These are phyloP conservation scores for Arabidopsis arenosa DNA, from an alignment of 345 rosid genomes.

Conservation along the genomic window DNA sequence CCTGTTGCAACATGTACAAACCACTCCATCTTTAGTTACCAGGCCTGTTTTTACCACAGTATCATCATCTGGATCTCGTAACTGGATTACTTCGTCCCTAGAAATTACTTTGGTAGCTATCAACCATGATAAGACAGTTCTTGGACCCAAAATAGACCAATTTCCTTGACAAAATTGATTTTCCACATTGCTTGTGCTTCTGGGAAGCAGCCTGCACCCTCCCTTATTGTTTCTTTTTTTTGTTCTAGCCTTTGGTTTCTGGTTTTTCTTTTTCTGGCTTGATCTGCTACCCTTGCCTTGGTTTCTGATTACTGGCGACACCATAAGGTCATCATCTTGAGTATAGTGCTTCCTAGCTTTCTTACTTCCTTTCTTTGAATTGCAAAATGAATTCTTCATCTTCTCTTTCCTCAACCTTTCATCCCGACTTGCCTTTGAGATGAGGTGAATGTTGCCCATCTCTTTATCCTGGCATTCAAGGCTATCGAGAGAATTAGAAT, in stretches of 20 bases:
- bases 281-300: conserved; percentile 54
- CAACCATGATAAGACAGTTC: conserved; percentile 87
- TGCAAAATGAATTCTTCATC: conserved; percentile 39
- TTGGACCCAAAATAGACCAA: conserved; percentile 57
- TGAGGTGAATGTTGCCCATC: conserved; percentile 38
- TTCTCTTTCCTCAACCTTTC: conserved; percentile 48
- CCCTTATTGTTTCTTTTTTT: conserved; percentile 58
- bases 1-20: conserved; percentile 75
- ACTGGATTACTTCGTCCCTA: conserved; percentile 74
- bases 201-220: conserved; percentile 72
- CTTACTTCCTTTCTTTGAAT: conserved; percentile 49
- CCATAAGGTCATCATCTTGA: conserved; percentile 67
- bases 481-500: conserved; percentile 33
- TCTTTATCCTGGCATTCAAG: conserved; percentile 43
- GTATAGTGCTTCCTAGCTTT: conserved; percentile 55
- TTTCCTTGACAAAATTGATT: conserved; percentile 51
- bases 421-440: conserved; percentile 46
- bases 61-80: conserved; percentile 66
- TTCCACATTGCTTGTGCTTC: conserved; percentile 55
- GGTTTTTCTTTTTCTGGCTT: conserved; percentile 54
- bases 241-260: conserved; percentile 52
- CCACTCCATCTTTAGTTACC: conserved; percentile 71
- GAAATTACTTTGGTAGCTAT: conserved; percentile 62
- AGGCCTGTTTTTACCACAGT: conserved; percentile 74
- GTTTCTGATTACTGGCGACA: conserved; percentile 62